Evolutionary conservation across 192 early-diverging fungal species (phyloP).

Genomic region (Thamnidium elegans): DNA sequence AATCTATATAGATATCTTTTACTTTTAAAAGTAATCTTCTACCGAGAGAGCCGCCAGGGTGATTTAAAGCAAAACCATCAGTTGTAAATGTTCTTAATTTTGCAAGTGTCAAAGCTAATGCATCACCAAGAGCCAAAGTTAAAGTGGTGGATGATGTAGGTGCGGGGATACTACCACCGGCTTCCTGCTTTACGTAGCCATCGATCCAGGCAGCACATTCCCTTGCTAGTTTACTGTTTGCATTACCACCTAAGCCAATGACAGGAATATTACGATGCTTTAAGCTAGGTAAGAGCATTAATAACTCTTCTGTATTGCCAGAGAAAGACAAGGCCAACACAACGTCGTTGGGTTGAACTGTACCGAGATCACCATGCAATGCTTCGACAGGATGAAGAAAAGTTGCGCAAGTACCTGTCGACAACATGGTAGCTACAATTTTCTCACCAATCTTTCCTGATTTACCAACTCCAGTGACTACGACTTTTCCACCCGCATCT

Average conservation of each 20-base stretch:
- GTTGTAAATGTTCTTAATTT: constrained; percentile 35
- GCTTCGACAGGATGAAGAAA: constrained; percentile 48
- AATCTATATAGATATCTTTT: constrained; percentile 32
- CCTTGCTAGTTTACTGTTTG: constrained; percentile 39
- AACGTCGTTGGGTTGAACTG: constrained; percentile 31
- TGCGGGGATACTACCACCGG: constrained; percentile 38
- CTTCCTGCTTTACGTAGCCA: constrained; percentile 37
- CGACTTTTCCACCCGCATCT: constrained; percentile 41
- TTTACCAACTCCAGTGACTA: constrained; percentile 47
- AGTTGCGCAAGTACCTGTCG: constrained; percentile 35
- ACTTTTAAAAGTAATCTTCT: constrained; percentile 36
- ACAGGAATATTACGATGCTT: constrained; percentile 38
- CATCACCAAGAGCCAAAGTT: constrained; percentile 45
- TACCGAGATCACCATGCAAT: constrained; percentile 44
- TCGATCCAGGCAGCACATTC: constrained; percentile 43
- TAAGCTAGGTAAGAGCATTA: constrained; percentile 36
- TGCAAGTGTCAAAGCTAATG: constrained; percentile 38
- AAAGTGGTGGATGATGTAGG: constrained; percentile 46
- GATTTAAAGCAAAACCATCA: constrained; percentile 43
- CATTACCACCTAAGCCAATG: constrained; percentile 41
- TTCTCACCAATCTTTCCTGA: constrained; percentile 51
- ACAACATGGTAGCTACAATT: constrained; percentile 42
- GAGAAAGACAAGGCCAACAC: constrained; percentile 45
- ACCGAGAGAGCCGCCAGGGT: constrained; percentile 46
- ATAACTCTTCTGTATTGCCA: constrained; percentile 45